Percentiles rank a stretch among this genome's conserved stretches.
phyloP scores from a whole-genome alignment of 2,329 filamentous ascomycete species.

The Mycocentrospora acerina region DNA sequence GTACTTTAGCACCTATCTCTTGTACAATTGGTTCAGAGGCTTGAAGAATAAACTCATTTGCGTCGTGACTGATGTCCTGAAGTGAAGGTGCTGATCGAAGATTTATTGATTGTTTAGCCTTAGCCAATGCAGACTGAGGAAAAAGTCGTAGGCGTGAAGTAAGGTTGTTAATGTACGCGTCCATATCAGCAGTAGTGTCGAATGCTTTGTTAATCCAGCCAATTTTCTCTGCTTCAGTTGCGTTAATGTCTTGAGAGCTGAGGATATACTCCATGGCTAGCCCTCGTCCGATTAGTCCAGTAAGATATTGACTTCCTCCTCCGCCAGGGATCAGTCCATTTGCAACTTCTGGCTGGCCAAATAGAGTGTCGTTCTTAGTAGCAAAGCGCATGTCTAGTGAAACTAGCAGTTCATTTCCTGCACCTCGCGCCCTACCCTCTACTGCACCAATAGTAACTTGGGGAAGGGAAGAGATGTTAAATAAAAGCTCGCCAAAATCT shows the following conservation, averaged over 20 bases:
- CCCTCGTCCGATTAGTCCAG: constrained; percentile 3
- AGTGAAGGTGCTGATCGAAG: neutral
- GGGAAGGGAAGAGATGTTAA: constrained; percentile 3
- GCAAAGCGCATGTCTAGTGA: constrained; percentile 9
- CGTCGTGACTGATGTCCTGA: neutral
- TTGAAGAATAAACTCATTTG: constrained; percentile 1
- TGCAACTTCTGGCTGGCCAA: constrained; percentile 7
- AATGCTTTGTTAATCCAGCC: constrained; percentile 10
- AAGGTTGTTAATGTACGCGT: constrained; percentile 4
- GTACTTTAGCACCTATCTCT: too few species aligned
- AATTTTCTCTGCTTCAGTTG: constrained; percentile 4
- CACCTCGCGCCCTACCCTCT: constrained; percentile 4
- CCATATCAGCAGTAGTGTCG: constrained; percentile 1
- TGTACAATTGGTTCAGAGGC: neutral
- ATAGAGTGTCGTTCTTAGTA: constrained; percentile 1
- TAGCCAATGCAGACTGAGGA: constrained; percentile 1
- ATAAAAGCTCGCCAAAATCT: constrained; percentile 1
- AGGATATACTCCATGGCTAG: constrained; percentile 6
- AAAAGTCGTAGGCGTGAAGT: neutral
- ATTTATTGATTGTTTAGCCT: constrained; percentile 5
- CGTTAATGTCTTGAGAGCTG: constrained; percentile 1
- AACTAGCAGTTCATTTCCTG: constrained; percentile 4
- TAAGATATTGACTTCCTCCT: constrained; percentile 4
- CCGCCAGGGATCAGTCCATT: constrained; percentile 5
- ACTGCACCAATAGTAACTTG: constrained; percentile 8